Percentiles rank a stretch among this genome's conserved stretches.
Conservation (phyloP, 495 filamentous ascomycete genomes). For the Niebla homalea region DNA sequence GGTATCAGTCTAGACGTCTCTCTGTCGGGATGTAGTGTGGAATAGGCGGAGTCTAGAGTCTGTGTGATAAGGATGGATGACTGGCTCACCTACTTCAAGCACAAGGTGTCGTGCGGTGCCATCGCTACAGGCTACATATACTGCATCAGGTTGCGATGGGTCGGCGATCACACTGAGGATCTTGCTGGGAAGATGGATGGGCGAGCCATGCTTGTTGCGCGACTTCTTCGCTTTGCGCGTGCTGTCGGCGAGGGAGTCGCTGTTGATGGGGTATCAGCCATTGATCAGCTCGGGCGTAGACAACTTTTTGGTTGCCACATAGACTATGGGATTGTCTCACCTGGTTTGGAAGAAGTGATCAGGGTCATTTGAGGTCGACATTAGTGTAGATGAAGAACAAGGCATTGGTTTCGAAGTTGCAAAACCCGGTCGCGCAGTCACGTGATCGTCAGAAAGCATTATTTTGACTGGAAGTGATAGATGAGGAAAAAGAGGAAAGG, state of each 20-base stretch:
- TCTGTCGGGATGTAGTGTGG: no score
- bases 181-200: slow-evolving; percentile 71
- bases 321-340: slow-evolving; percentile 32
- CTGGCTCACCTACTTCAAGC: slow-evolving; percentile 55
- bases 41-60: background rate
- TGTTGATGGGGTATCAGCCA: slow-evolving; percentile 19
- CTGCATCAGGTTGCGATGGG: slow-evolving; percentile 42
- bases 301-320: background rate
- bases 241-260: slow-evolving; percentile 57
- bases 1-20: no score
- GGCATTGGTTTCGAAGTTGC: no score
- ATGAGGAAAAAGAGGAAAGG: no score
- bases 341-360: slow-evolving; percentile 85
- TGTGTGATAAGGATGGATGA: no score
- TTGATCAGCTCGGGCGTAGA: background rate
- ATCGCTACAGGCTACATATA: slow-evolving; percentile 74
- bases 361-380: slow-evolving; percentile 52
- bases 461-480: no score
- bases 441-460: no score
- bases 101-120: slow-evolving; percentile 60
- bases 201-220: slow-evolving; percentile 67
- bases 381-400: slow-evolving; percentile 17
- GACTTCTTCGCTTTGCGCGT: slow-evolving; percentile 67
- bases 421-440: no score
- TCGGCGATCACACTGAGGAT: slow-evolving; percentile 65